Evolutionary conservation across 805 yeast species (phyloP), one percentile per base, ranked within the genome.

Genomic region (Saturnispora diversa): DNA sequence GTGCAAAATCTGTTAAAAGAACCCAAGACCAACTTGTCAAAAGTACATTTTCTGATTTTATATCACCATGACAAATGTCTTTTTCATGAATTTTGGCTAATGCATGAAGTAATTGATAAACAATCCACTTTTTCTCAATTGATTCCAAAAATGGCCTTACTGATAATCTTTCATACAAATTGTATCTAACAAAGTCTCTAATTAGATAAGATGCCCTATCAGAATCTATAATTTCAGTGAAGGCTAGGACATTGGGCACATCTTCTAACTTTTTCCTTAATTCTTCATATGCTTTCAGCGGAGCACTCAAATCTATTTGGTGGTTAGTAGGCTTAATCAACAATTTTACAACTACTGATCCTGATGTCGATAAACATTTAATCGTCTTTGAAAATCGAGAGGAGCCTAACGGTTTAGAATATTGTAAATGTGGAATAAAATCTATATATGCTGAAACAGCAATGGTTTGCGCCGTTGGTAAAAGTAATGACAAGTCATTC

Each of bases 1-100:
- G 68, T 2, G 96, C 82, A 62, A 90, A 90, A 60, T 92, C 98
- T 1, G 85, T 66, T 10, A 92, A 58, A 46, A 80, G 64, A 1
- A 80, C 64, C 95, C 96, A 88, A 58, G 85, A 84, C 84, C 95
- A 84, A 22, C 90, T 75, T 1, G 94, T 82, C 4, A 87, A 79
- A 40, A 92, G 62, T 11, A 92, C 72, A 58, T 92, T 92, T 59
- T 92, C 98, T 0, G 90, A 68, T 62, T 92, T 88, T 46, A 92
- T 70, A 64, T 92, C 97, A 6, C 98, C 97, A 59, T 92, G 98
- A 41, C 64, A 72, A 4, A 87, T 68, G 8, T 65, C 70, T 13
- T 64, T 53, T 5, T 64, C 65, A 56, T 92, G 97, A 42, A 88
- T 69, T 37, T 73, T 72, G 1, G 69, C 64, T 25, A 88, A 51